A percentile compares a stretch with the other conserved stretches of the same genome.
phyloP scores from a whole-genome alignment of 345 rosid genomes.

The Durio zibethinus region DNA sequence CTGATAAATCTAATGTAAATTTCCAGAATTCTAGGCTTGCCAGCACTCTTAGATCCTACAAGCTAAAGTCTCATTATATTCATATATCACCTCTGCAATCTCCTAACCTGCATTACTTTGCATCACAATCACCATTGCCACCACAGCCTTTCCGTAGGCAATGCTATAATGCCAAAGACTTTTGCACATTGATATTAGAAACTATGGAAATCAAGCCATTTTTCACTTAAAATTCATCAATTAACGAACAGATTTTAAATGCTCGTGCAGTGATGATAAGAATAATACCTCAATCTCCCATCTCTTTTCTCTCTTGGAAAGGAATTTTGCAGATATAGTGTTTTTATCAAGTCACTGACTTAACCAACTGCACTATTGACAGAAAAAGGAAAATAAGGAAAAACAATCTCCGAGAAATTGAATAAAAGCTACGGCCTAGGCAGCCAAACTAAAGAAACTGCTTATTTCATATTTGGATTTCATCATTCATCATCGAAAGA shows the following conservation, averaged over 20 bases:
- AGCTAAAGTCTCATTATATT: not conserved
- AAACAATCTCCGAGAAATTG: not conserved
- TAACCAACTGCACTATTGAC: not conserved
- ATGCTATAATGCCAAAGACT: not conserved
- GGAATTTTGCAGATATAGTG: not conserved
- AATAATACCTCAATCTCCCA: not conserved
- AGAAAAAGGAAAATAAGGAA: not conserved
- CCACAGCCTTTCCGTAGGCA: not conserved
- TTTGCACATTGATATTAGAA: no score
- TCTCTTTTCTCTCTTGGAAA: not conserved
- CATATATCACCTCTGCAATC: not conserved
- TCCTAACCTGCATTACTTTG: not conserved
- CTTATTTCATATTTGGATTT: not conserved
- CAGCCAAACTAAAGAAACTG: not conserved
- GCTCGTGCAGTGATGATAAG: not conserved
- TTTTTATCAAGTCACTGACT: not conserved
- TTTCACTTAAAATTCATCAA: not conserved
- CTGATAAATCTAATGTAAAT: not conserved
- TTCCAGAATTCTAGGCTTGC: no score
- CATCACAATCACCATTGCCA: not conserved
- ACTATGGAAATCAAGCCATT: not conserved
- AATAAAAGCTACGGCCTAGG: not conserved
- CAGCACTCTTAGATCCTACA: not conserved
- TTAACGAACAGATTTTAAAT: not conserved
- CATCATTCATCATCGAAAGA: constrained; percentile 48